phyloP scores from a whole-genome alignment of 2,329 filamentous ascomycete species.

The Colletotrichum tropicicola region DNA sequence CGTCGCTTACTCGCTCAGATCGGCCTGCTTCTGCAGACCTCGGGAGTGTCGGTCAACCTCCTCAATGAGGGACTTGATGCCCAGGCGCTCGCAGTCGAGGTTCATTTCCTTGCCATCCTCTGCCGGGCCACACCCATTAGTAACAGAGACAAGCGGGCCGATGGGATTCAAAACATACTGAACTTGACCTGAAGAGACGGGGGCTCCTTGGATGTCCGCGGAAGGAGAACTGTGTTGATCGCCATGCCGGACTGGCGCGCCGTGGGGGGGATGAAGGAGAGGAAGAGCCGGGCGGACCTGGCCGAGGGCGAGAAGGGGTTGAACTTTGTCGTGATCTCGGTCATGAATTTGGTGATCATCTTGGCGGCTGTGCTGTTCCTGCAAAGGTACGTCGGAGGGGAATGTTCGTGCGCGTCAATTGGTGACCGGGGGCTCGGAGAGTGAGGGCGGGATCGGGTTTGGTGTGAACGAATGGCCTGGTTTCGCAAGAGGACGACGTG shows the following conservation, averaged over 20 bases:
- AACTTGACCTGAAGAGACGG: conserved; percentile 83
- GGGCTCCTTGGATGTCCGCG: conserved; percentile 73
- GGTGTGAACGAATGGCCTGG: too few relatives aligned
- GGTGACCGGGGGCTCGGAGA: not conserved
- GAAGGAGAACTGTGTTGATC: conserved; percentile 80
- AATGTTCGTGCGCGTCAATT: too few relatives aligned
- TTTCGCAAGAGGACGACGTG: not conserved
- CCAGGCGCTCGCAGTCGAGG: conserved; percentile 81
- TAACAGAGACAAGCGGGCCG: not conserved
- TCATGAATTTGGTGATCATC: conserved; percentile 90
- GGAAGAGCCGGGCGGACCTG: conserved; percentile 87
- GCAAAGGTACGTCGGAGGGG: too few relatives aligned
- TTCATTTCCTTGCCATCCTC: conserved; percentile 94
- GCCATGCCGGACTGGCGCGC: conserved; percentile 78
- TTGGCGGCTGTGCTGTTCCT: too few relatives aligned
- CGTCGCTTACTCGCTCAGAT: conserved; percentile 63
- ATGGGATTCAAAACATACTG: conserved; percentile 67
- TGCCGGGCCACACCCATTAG: conserved; percentile 47
- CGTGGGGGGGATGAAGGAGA: conserved; percentile 83
- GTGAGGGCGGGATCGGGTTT: not conserved
- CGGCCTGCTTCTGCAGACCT: conserved; percentile 81
- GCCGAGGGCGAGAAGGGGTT: conserved; percentile 87
- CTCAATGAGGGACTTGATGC: conserved; percentile 85
- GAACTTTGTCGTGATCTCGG: conserved; percentile 86
- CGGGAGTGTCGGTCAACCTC: conserved; percentile 93